phyloP scores from a whole-genome alignment of 1,139 yeast genomes.

The Pichia inconspicua region DNA sequence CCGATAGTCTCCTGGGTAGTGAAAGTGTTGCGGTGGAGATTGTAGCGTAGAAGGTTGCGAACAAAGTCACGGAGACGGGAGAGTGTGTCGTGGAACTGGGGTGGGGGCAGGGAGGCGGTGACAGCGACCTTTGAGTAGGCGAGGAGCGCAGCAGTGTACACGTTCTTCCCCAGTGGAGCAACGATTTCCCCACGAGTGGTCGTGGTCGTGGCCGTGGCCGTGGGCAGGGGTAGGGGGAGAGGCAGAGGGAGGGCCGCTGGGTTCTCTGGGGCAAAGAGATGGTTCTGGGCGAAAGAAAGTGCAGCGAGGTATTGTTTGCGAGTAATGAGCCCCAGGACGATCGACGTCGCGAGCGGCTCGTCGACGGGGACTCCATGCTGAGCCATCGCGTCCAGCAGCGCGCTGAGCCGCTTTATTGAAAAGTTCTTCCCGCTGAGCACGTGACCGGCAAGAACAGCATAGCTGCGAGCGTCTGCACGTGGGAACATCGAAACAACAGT shows the following conservation, averaged over 20 bases:
- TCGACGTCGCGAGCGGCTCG: not conserved
- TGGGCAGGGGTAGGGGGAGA: too few species aligned
- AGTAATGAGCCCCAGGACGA: not conserved
- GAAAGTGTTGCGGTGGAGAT: slow-evolving; percentile 15
- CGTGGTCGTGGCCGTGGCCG: too few species aligned
- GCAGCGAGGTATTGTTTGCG: not conserved
- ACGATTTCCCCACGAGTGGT: slow-evolving; percentile 9
- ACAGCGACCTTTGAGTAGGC: slow-evolving; percentile 12
- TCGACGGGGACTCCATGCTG: not conserved
- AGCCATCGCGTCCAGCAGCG: not conserved
- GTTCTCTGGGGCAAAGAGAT: slow-evolving; percentile 12
- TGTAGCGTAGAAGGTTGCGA: slow-evolving; percentile 13
- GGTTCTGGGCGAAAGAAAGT: not conserved
- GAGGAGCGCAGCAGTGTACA: slow-evolving; percentile 8
- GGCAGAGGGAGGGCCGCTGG: slow-evolving; percentile 2
- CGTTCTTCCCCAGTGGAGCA: slow-evolving; percentile 7
- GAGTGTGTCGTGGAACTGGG: slow-evolving; percentile 8
- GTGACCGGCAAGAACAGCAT: not conserved
- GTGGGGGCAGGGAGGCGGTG: slow-evolving; percentile 1
- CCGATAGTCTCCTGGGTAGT: slow-evolving; percentile 18
- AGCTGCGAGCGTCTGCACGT: not conserved
- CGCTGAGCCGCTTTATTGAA: not conserved
- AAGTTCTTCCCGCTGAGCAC: not conserved
- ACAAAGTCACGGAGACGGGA: slow-evolving; percentile 11
- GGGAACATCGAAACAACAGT: not conserved